Evolutionary conservation across 805 yeast species (phyloP).

Genomic region (Hagleromyces aurorensis): DNA sequence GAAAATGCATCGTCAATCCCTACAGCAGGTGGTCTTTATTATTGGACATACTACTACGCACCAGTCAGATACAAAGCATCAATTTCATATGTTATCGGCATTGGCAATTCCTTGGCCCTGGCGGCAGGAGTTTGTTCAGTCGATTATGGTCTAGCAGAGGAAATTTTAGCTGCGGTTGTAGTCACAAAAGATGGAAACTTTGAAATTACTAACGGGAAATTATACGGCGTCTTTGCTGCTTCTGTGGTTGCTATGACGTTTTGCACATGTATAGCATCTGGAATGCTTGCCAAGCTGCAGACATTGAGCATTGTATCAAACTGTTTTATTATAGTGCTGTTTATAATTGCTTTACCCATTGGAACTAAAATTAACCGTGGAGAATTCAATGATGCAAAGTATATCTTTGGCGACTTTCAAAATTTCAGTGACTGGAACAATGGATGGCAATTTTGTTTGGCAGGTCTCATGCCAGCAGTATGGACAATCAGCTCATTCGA

Average conservation of each 20-base stretch:
- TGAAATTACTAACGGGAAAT: conserved; percentile 40
- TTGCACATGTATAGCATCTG: conserved; percentile 46
- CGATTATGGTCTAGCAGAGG: conserved; percentile 19
- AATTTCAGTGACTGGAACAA: conserved; percentile 46
- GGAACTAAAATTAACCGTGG: conserved; percentile 34
- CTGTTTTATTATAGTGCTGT: conserved; percentile 40
- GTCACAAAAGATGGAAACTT: conserved; percentile 39
- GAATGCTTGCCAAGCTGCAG: conserved; percentile 46
- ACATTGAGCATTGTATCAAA: conserved; percentile 46
- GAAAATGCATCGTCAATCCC: conserved; percentile 56
- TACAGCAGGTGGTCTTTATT: conserved; percentile 59
- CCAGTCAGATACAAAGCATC: conserved; percentile 40
- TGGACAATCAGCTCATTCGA: conserved; percentile 75
- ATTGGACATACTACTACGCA: conserved; percentile 52
- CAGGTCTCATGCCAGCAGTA: conserved; percentile 53
- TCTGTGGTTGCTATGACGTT: conserved; percentile 41
- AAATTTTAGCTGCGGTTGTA: conserved; percentile 45
- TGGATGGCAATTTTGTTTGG: conserved; percentile 47
- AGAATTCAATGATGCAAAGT: conserved; percentile 40
- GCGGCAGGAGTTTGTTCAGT: conserved; percentile 53
- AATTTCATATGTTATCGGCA: conserved; percentile 48
- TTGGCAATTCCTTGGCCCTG: conserved; percentile 52
- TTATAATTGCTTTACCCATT: conserved; percentile 51
- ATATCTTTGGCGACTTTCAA: conserved; percentile 45
- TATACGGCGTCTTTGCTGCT: conserved; percentile 55